Evolutionary conservation across 2,329 filamentous ascomycete genomes (phyloP).

Genomic region (Alternaria dauci): DNA sequence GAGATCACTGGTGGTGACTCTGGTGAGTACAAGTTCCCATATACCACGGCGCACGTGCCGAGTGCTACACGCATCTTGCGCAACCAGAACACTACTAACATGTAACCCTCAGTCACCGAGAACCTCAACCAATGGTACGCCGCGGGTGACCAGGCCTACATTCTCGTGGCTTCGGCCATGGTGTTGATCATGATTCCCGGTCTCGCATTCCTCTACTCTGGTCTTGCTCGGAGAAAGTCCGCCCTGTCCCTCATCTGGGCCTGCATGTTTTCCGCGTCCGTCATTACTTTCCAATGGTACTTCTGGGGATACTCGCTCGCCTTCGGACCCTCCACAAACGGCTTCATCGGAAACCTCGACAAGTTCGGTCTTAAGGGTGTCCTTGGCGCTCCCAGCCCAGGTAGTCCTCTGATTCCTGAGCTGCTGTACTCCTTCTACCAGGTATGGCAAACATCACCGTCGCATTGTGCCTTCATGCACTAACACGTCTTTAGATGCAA

Average conservation of each 20-base stretch:
- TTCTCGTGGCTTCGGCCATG: conserved; percentile 88
- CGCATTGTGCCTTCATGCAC: neutral
- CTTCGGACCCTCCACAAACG: conserved; percentile 84
- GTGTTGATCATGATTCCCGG: conserved; percentile 96
- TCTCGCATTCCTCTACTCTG: conserved; percentile 96
- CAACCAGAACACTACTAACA: conserved; percentile 24
- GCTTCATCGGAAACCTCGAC: conserved; percentile 88
- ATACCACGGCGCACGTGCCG: conserved; percentile 33
- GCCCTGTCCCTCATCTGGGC: conserved; percentile 97
- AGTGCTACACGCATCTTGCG: conserved; percentile 16
- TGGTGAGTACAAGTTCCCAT: conserved; percentile 63
- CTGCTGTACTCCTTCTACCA: conserved; percentile 95
- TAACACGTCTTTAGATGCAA: conserved; percentile 74
- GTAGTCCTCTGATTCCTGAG: conserved; percentile 86
- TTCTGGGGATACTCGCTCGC: conserved; percentile 99
- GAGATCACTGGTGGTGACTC: conserved; percentile 76
- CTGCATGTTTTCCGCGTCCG: conserved; percentile 89
- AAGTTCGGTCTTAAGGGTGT: conserved; percentile 91
- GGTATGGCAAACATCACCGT: conserved; percentile 57
- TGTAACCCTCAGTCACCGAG: conserved; percentile 67
- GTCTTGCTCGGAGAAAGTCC: conserved; percentile 95
- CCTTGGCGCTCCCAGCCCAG: conserved; percentile 82
- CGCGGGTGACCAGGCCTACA: conserved; percentile 91
- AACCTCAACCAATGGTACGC: conserved; percentile 98
- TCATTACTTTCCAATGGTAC: conserved; percentile 98